Evolutionary conservation across 2,329 filamentous ascomycete genomes (phyloP).

Genomic region (Epichloe sp.): DNA sequence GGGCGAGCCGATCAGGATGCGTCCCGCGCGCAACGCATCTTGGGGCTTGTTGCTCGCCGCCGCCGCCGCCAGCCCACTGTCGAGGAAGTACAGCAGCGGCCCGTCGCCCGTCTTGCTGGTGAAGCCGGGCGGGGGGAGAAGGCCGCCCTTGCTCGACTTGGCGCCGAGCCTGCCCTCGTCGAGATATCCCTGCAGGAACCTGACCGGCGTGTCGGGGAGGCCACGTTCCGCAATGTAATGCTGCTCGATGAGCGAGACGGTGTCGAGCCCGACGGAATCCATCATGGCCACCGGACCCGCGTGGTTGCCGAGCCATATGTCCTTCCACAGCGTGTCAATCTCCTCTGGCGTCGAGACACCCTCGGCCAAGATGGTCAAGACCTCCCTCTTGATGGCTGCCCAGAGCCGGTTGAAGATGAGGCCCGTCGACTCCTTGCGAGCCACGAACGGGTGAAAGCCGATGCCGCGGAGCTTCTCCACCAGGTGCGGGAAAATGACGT

Average conservation of each 20-base stretch:
- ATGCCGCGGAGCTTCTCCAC: conserved; percentile 24
- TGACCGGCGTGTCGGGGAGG: conserved; percentile 26
- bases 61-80: conserved; percentile 13
- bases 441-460: conserved; percentile 27
- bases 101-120: neutral
- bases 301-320: conserved; percentile 21
- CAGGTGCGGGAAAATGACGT: conserved; percentile 31
- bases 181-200: conserved; percentile 33
- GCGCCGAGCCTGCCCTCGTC: conserved; percentile 31
- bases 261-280: conserved; percentile 39
- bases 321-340: conserved; percentile 33
- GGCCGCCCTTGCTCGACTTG: conserved; percentile 28
- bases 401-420: conserved; percentile 44
- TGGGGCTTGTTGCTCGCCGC: neutral
- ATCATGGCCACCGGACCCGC: conserved; percentile 20
- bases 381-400: conserved; percentile 42
- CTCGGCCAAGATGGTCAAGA: conserved; percentile 33
- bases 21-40: conserved; percentile 5
- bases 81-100: conserved; percentile 15
- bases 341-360: conserved; percentile 35
- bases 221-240: conserved; percentile 38
- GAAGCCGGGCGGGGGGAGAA: conserved; percentile 20
- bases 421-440: conserved; percentile 35
- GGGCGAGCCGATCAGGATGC: conserved; percentile 9
- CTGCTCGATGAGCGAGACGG: conserved; percentile 36